Evolutionary conservation across 1,139 yeast genomes (phyloP).

Genomic region (Pichia sp.): DNA sequence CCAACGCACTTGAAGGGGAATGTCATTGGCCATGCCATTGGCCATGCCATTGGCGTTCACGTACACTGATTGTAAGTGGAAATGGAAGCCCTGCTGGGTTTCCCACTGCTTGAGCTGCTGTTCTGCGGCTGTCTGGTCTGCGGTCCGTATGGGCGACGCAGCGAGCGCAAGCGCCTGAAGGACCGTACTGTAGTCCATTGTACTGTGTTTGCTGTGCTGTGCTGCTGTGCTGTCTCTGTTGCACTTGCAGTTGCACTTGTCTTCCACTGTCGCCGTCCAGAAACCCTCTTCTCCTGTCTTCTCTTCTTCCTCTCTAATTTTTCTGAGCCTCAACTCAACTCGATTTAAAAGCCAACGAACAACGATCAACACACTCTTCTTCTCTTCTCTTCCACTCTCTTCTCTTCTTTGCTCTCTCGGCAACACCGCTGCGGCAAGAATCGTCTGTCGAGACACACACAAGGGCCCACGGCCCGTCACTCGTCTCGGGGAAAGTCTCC

Average conservation of each 20-base stretch:
- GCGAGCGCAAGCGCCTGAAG: conserved; percentile 21
- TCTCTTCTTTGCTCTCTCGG: not conserved
- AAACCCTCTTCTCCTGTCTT: conserved; percentile 1
- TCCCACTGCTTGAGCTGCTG: conserved; percentile 65
- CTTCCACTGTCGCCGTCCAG: not conserved
- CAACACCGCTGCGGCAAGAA: conserved; percentile 16
- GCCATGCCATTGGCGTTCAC: conserved; percentile 47
- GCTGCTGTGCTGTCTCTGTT: too few relatives aligned
- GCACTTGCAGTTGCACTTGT: not conserved
- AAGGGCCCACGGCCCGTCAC: conserved; percentile 9
- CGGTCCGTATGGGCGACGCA: conserved; percentile 20
- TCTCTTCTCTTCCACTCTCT: conserved; percentile 24
- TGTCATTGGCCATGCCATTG: conserved; percentile 2
- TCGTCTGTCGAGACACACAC: conserved; percentile 21
- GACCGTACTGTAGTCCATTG: conserved; percentile 19
- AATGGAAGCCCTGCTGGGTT: conserved; percentile 40
- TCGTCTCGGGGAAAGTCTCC: conserved; percentile 25
- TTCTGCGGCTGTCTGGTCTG: conserved; percentile 44
- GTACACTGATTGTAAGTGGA: conserved; percentile 39
- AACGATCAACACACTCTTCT: not conserved
- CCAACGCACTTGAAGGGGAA: conserved; percentile 70
- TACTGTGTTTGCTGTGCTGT: conserved; percentile 5
- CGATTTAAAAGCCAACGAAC: too few relatives aligned
- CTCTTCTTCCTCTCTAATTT: not conserved
- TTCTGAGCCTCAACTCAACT: too few relatives aligned